A percentile compares a stretch with the other conserved stretches of the same genome.
These are phyloP conservation scores for Symbiodinium natans DNA, from an alignment of 73 alveolate genomes.

Conservation along the genomic window DNA sequence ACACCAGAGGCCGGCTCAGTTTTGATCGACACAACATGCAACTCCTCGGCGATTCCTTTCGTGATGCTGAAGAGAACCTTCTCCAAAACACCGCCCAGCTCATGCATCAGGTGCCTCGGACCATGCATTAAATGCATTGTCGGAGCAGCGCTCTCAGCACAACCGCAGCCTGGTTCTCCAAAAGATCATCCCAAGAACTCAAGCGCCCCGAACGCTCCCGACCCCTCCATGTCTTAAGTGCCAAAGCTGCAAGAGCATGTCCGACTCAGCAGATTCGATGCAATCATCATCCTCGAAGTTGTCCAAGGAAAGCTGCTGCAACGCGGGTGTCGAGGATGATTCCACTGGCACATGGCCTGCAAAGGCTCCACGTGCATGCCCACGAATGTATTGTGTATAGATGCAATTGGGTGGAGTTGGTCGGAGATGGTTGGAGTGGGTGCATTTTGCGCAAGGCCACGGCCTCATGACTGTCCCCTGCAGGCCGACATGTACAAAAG, in stretches of 20 bases:
- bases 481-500: too few species aligned
- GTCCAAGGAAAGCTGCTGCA: constrained; percentile 13
- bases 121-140: too few species aligned
- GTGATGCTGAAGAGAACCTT: constrained; percentile 25
- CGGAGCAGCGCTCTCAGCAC: too few species aligned
- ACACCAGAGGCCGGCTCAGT: neutral
- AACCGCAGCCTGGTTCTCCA: too few species aligned
- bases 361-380: neutral
- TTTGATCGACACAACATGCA: neutral
- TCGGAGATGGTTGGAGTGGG: too few species aligned
- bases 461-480: too few species aligned
- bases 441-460: too few species aligned
- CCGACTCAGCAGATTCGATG: constrained; percentile 59
- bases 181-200: too few species aligned
- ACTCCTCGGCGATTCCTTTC: constrained; percentile 13
- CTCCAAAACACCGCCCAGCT: constrained; percentile 70
- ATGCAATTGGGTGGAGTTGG: neutral
- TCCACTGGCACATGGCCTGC: neutral
- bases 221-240: too few species aligned
- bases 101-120: constrained; percentile 72
- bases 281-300: constrained; percentile 86
- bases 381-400: neutral
- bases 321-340: neutral
- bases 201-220: too few species aligned
- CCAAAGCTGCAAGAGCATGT: constrained; percentile 12